Evolutionary conservation across 2,329 filamentous ascomycete species (phyloP).

Genomic region (Chaetoscypha palmicola): DNA sequence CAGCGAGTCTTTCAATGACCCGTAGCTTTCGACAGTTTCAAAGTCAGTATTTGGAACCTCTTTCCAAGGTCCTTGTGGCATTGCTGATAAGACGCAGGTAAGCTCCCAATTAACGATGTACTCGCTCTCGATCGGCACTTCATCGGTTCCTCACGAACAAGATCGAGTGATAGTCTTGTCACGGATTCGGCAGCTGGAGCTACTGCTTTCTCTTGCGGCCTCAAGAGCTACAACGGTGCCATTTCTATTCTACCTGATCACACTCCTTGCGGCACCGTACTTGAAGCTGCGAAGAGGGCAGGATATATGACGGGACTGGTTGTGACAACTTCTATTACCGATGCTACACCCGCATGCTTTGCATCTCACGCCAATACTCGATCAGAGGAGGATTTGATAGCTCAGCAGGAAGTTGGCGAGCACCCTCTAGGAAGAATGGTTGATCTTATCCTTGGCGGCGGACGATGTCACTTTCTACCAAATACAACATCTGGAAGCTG

Average conservation of each 20-base stretch:
- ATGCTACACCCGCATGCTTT: conserved; percentile 94
- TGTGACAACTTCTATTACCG: conserved; percentile 89
- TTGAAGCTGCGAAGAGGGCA: conserved; percentile 87
- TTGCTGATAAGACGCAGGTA: conserved; percentile 35
- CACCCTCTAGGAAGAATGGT: conserved; percentile 81
- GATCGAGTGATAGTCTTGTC: conserved; percentile 75
- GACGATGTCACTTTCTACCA: conserved; percentile 85
- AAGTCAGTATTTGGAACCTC: conserved; percentile 31
- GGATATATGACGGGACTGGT: conserved; percentile 92
- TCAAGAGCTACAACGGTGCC: conserved; percentile 95
- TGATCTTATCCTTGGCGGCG: conserved; percentile 88
- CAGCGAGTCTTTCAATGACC: conserved; percentile 80
- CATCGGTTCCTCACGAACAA: conserved; percentile 82
- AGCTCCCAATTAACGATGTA: conserved; percentile 66
- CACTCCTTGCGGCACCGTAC: conserved; percentile 79
- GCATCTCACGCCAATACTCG: conserved; percentile 78
- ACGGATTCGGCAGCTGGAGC: conserved; percentile 97
- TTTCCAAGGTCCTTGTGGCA: background rate
- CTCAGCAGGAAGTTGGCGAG: conserved; percentile 83
- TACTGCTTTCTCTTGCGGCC: conserved; percentile 87
- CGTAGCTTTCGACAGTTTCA: conserved; percentile 77
- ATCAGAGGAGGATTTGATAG: conserved; percentile 81
- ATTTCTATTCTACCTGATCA: conserved; percentile 84
- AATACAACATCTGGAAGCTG: conserved; percentile 79
- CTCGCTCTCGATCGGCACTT: conserved; percentile 81